A percentile compares a stretch with the other conserved stretches of the same genome.
Evolutionary conservation across 225 moss, liverwort and hornwort species (phyloP).

Genomic region (Pseudoscleropodium purum): DNA sequence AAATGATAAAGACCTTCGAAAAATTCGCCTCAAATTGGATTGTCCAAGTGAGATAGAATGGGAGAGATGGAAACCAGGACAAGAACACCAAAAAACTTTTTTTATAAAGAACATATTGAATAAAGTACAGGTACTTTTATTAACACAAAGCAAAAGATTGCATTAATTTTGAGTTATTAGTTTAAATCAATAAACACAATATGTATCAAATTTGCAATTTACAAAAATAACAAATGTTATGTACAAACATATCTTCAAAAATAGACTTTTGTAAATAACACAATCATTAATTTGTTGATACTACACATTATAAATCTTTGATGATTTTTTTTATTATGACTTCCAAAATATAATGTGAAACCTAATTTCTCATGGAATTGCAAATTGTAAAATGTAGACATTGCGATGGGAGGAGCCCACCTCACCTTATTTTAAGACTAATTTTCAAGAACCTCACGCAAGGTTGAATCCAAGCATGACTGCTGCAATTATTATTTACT

Average conservation of each 20-base stretch:
- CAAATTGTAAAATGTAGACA: conserved; percentile 31
- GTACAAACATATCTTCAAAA: not conserved
- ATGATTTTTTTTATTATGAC: not conserved
- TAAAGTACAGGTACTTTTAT: conserved; percentile 59
- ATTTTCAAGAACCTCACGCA: conserved; percentile 89
- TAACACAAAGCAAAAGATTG: not conserved
- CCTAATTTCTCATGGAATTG: not conserved
- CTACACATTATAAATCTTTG: not conserved
- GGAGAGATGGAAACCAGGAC: conserved; percentile 67
- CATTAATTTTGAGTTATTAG: not conserved
- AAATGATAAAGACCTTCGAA: conserved; percentile 54
- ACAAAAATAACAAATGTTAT: not conserved
- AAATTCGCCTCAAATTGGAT: conserved; percentile 74
- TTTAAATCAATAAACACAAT: not conserved
- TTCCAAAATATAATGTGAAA: not conserved
- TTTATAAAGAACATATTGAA: conserved; percentile 69
- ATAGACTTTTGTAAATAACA: not conserved
- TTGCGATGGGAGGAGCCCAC: conserved; percentile 76
- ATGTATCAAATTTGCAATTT: not conserved
- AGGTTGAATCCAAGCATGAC: conserved; percentile 75
- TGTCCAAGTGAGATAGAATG: conserved; percentile 69
- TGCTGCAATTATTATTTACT: conserved; percentile 67
- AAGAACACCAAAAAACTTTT: conserved; percentile 68
- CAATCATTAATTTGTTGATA: not conserved
- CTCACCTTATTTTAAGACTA: conserved; percentile 81